phyloP scores from a whole-genome alignment of 306 rosid genomes.

The Cucurbita ficifolia region DNA sequence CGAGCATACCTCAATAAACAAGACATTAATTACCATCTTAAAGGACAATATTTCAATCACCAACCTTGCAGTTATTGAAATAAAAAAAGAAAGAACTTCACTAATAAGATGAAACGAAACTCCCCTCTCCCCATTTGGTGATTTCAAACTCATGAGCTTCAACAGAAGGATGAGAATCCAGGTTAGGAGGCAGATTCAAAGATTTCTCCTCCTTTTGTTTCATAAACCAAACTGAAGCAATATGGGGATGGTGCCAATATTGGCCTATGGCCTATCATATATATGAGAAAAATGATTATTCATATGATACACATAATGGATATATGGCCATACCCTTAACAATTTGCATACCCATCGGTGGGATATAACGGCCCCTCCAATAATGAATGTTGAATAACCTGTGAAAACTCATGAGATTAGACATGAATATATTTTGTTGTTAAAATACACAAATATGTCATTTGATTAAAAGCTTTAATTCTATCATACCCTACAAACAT shows the following conservation, averaged over 20 bases:
- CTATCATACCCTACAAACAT: neutral
- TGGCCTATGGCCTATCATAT: neutral
- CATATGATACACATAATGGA: neutral
- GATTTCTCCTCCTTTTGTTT: neutral
- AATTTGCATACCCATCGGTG: neutral
- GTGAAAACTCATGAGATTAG: neutral
- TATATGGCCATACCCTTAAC: neutral
- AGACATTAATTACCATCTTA: neutral
- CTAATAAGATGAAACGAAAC: neutral
- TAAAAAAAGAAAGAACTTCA: neutral
- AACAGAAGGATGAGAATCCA: neutral
- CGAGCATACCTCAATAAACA: no score
- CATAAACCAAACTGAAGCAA: neutral
- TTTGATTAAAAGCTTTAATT: neutral
- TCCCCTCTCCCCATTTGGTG: neutral
- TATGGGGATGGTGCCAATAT: neutral
- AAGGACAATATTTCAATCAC: no score
- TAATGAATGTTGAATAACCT: neutral
- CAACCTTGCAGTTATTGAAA: neutral
- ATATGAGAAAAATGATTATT: neutral
- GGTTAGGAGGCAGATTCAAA: neutral
- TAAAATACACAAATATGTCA: neutral
- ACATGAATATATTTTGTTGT: neutral
- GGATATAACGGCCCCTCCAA: neutral
- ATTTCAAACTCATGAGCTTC: neutral